Evolutionary conservation across 2,329 filamentous ascomycete species (phyloP), one percentile per base, ranked within the genome.

Genomic region (Colletotrichum lupini): DNA sequence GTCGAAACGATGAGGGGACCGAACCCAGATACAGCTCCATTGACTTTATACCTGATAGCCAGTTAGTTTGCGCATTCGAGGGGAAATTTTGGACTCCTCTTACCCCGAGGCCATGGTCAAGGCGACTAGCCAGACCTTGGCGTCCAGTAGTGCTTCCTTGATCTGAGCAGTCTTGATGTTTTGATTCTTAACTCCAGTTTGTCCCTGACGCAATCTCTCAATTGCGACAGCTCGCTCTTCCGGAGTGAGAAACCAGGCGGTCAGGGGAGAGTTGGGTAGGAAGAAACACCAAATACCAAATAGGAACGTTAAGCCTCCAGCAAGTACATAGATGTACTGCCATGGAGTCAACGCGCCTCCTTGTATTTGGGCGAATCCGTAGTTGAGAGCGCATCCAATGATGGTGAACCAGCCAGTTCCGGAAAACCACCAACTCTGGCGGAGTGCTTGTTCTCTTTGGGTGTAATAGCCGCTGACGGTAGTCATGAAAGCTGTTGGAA

Each of bases 311-410:
- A 93, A 77, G 0, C 84, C 84, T 0, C 92, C 92, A 1, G 91
- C 91, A n/a, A 93, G 82, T 12, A 94, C 83, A 78, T 93, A 94
- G 72, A 94, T 92, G 76, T 92, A 93, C 82, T 93, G 92, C 92
- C 92, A 95, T 5, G 87, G 83, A 55, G 84, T 87, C 56, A 93
- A 81, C 0, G 81, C 78, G 0, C 89, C 89, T 1, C 86, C 83
- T 0, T 78, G 81, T 61, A 93, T 89, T 79, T 92, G 91, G 0
- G 89, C 91, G 77, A 93, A 92, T 3, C 87, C 92, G 78, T 93
- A 93, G 81, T 92, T 93, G 61, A 93, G 81, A 0, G 85, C 88
- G 9, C 91, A 87, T 5, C 92, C 92, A 65, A 92, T 84, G 65
- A 93, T 88, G 26, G 90, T 92, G 76, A 88, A 91, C 69, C 90